Percentiles rank a stretch among this genome's conserved stretches.
phyloP scores from a whole-genome alignment of 2,329 filamentous ascomycete species.

The Eutypella sp. region DNA sequence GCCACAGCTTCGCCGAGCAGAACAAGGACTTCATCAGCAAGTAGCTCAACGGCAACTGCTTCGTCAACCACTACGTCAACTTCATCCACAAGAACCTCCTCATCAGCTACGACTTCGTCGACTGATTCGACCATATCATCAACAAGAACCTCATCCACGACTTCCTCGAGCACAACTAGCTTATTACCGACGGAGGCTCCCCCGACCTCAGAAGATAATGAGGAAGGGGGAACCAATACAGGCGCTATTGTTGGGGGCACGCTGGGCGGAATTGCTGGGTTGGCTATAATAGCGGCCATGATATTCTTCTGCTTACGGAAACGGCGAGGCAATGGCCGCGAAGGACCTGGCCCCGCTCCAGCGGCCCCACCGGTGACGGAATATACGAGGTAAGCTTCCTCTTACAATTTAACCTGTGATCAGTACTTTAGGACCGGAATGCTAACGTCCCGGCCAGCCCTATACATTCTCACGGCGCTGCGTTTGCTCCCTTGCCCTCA shows the following conservation, averaged over 20 bases:
- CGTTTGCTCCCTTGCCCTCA: constrained; percentile 33
- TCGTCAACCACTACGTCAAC: constrained; percentile 2
- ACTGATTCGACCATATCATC: too few relatives aligned
- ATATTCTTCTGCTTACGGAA: constrained; percentile 40
- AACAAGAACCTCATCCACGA: too few relatives aligned
- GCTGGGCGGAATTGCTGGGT: constrained; percentile 44
- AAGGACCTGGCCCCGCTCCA: constrained; percentile 34
- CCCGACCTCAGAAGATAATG: constrained; percentile 19
- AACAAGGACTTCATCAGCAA: constrained; percentile 2
- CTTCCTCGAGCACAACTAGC: constrained; percentile 8
- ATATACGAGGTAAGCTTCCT: constrained; percentile 34
- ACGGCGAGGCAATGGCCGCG: constrained; percentile 35
- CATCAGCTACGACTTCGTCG: constrained; percentile 9
- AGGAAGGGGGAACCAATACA: too few relatives aligned
- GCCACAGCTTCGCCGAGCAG: too few relatives aligned
- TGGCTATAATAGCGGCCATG: constrained; percentile 38
- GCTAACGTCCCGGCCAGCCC: constrained; percentile 17
- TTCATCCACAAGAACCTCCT: constrained; percentile 2
- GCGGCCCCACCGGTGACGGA: constrained; percentile 28
- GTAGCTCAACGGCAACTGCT: background rate
- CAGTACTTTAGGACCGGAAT: constrained; percentile 9
- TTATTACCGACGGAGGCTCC: constrained; percentile 2
- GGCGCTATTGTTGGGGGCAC: constrained; percentile 51
- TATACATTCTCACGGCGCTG: constrained; percentile 26
- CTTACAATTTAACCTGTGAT: background rate